Evolutionary conservation across 1,284 basidiomycete species (phyloP).

Genomic region (Microbotryum saponariae): DNA sequence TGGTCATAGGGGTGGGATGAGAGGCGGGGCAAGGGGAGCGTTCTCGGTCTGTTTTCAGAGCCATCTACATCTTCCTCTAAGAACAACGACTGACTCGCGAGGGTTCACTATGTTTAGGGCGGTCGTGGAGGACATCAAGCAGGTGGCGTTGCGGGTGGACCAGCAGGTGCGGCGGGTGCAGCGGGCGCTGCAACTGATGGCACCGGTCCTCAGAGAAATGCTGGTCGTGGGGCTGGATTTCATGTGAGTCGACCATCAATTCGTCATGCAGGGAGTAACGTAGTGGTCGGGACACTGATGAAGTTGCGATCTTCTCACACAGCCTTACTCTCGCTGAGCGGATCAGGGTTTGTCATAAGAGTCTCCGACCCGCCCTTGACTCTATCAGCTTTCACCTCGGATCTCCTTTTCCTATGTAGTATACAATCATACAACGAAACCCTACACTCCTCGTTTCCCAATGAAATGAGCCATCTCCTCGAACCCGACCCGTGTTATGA

Average conservation of each 20-base stretch:
- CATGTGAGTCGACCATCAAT: constrained; percentile 13
- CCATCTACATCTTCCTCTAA: background rate
- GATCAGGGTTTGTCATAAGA: too few relatives aligned
- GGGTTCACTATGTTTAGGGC: constrained; percentile 10
- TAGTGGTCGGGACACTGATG: too few relatives aligned
- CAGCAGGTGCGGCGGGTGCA: background rate
- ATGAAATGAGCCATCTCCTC: too few relatives aligned
- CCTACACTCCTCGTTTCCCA: too few relatives aligned
- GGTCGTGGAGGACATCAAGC: constrained; percentile 19
- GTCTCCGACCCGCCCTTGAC: too few relatives aligned
- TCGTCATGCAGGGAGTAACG: too few relatives aligned
- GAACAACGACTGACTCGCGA: too few relatives aligned
- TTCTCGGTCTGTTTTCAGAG: background rate
- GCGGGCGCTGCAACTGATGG: constrained; percentile 10
- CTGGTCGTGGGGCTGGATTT: constrained; percentile 18
- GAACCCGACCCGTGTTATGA: too few relatives aligned
- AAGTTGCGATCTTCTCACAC: background rate
- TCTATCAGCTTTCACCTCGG: too few relatives aligned
- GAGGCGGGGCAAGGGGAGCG: constrained; percentile 44
- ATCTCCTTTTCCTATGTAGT: too few relatives aligned
- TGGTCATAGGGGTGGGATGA: constrained; percentile 26
- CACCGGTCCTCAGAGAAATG: constrained; percentile 20
- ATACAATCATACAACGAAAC: too few relatives aligned
- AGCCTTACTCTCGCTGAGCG: constrained; percentile 29
- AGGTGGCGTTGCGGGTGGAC: background rate